These are phyloP conservation scores for Vararia minispora DNA, from an alignment of 768 basidiomycete species.

Conservation along the genomic window DNA sequence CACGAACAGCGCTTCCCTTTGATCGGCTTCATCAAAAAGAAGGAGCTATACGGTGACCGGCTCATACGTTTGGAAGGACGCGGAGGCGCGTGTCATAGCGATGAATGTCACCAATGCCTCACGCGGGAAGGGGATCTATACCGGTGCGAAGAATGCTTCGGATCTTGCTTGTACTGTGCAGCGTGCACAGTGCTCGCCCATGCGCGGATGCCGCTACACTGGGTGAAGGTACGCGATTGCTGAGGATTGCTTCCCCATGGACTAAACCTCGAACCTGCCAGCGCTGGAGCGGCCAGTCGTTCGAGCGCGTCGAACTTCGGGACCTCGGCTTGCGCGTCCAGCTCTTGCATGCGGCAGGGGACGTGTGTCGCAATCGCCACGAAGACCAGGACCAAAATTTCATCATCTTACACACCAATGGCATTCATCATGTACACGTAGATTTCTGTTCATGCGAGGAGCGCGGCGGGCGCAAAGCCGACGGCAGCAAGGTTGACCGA, in stretches of 20 bases:
- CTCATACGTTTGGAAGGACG: too few relatives aligned
- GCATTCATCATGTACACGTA: background rate
- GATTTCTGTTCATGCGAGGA: background rate
- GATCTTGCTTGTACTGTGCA: background rate
- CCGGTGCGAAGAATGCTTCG: background rate
- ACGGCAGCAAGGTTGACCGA: background rate
- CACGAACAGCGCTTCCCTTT: too few relatives aligned
- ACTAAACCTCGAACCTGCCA: too few relatives aligned
- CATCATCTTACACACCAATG: background rate
- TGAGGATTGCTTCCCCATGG: too few relatives aligned
- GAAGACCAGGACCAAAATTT: background rate
- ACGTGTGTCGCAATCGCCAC: background rate
- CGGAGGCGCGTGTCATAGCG: too few relatives aligned
- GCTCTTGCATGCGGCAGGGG: background rate
- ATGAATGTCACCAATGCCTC: too few relatives aligned
- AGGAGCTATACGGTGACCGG: too few relatives aligned
- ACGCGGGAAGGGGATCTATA: too few relatives aligned
- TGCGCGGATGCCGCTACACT: background rate
- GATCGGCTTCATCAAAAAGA: too few relatives aligned
- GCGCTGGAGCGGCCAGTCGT: background rate
- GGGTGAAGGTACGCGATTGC: background rate
- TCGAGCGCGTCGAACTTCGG: background rate
- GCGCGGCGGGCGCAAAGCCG: too few relatives aligned
- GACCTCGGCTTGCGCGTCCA: background rate
- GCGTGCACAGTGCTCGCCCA: background rate